Percentiles rank a stretch among this genome's conserved stretches.
These are phyloP conservation scores for Leishmania arabica DNA, from an alignment of 208 protist species.

Conservation along the genomic window DNA sequence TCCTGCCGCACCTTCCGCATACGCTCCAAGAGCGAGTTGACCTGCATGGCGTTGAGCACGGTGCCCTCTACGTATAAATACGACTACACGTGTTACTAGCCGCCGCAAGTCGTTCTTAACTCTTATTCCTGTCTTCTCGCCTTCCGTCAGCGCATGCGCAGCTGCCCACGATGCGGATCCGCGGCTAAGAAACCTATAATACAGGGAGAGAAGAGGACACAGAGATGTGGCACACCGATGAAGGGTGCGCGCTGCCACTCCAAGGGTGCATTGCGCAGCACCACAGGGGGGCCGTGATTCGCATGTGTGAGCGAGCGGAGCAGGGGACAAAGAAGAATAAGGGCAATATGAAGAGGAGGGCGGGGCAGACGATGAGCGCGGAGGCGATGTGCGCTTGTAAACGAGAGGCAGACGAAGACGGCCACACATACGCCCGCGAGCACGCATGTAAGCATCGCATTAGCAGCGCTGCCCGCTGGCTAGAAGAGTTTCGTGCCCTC, in stretches of 20 bases:
- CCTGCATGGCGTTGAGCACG: constrained; percentile 10
- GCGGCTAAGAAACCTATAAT: not conserved
- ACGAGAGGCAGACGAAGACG: not conserved
- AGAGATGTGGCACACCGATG: not conserved
- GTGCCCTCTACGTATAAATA: not conserved
- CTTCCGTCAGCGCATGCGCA: not conserved
- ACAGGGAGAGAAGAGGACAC: not conserved
- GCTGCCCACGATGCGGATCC: not conserved
- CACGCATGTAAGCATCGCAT: not conserved
- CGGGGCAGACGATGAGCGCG: not conserved
- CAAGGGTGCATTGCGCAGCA: not conserved
- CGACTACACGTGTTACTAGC: not conserved
- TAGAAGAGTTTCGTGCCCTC: not conserved
- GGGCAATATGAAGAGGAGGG: not conserved
- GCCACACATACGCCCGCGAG: not conserved
- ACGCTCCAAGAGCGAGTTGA: constrained; percentile 41
- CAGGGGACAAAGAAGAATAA: not conserved
- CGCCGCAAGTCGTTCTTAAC: not conserved
- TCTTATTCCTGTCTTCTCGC: not conserved
- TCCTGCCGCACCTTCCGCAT: constrained; percentile 52
- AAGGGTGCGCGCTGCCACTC: not conserved
- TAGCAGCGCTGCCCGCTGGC: not conserved
- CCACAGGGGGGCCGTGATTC: not conserved
- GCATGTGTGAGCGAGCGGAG: not conserved
- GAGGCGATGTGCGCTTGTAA: not conserved